Evolutionary conservation across 2,329 filamentous ascomycete species (phyloP), one percentile per base, ranked within the genome.

Genomic region (Neocucurbitaria cava): DNA sequence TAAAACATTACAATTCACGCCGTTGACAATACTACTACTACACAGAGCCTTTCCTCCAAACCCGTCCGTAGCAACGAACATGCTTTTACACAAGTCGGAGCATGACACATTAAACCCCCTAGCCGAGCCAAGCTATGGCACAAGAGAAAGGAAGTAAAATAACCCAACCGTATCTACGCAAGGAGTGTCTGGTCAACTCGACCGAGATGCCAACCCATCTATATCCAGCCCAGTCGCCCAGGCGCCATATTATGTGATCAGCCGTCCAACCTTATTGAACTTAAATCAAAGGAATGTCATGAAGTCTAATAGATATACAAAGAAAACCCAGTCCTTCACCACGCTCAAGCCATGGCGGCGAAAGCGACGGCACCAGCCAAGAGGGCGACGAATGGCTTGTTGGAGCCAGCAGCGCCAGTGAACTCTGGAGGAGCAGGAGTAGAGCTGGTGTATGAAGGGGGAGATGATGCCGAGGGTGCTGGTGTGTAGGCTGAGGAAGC

Each of bases 361-460:
- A 71, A 31, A 28, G 65, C 68, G 20, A 62, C 47, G 15, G 62
- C 66, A 53, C 62, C 68, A 53, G 60, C 66, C 23, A 68, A 45
- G 33, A 71, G 49, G 36, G 60, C 68, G 15, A 46, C 61, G n/a
- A 68, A 38, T 21, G 65, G 66, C 60, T 63, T 68, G 58, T 59
- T 66, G 42, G 58, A 48, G 46, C 33, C 45, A n/a, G 65, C 68
- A 9, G 64, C 65, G 36, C 68, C 68, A 54, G 65, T 69, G 62
- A 54, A 70, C 58, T 64, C 48, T 0, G 66, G 23, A 5, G 58
- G 54, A 11, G 49, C 46, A 13, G 54, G 49, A 8, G 54, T 47
- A 31, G 61, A 9, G 57, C 43, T 21, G 51, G 35, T 28, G 45
- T 39, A 8, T 56, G 58, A 5, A 46, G 41, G 21, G 49, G 56